Base-by-base conservation (phyloP, 805 yeast species). In the Pichia thaimueangensis region DNA sequence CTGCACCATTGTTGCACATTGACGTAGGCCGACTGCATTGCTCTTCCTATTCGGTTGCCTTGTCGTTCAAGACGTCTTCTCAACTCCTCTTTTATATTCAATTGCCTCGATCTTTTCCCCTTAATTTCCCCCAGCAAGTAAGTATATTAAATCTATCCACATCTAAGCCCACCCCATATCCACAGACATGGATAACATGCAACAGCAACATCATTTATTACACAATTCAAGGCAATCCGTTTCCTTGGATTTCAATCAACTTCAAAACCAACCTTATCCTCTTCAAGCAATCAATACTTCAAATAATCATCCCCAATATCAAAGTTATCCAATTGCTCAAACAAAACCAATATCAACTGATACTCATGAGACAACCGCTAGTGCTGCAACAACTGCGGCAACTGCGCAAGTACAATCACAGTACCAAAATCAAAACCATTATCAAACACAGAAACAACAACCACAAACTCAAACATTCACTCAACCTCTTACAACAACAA, bases 171-270 rank as follows among this genome's bases (percentile, higher is more conserved):
- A 25, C 31, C 31, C 16, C 16, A 19, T 29, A 9, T 11, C 11
- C 12, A 19, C 16, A 29, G 31, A 8, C 25, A 36, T 36, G 39
- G 39, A 36, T 21, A 36, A 38, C 23, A 16, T 35, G 42, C 45
- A 41, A 24, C 32, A 43, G 17, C 47, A 43, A 15, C 45, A 47
- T 16, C 52, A 49, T 20, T 37, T 40, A 15, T 35, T 42, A 32
- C 37, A 49, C 27, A 42, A 45, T 27, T 37, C 48, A 5, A 37
- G 47, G 23, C 41, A 39, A 3, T 41, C 45, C 3, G 42, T 43
- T 10, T 47, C 50, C 2, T 32, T 46, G 19, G 43, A 42, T 21
- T 37, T 41, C 20, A 38, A 37, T 7, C 50, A 48, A 40, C 41
- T 44, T 19, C 48, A 43, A 13, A 10, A 23, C 21, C 44, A 35